Base-by-base conservation (phyloP, 257 asterid genomes). In the Gentiana dahurica region DNA sequence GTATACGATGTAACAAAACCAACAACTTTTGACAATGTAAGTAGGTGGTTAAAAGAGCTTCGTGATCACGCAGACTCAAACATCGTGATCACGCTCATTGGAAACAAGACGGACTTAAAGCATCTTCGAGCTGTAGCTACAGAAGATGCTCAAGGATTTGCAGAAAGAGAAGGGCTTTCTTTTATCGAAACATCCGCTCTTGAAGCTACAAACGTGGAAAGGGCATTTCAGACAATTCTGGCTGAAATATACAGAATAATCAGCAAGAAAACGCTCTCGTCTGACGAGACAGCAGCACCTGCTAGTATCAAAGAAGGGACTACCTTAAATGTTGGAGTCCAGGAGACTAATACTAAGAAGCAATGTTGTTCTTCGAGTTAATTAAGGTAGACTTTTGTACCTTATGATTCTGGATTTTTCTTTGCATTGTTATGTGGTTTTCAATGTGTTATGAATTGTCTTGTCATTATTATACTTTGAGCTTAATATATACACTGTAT, bases 1-100 rank as follows among this genome's bases (percentile, higher is more conserved):
- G 98, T 87, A 55, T 90, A 87, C 36, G 98, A 90, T 61, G 86
- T 75, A 43, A 90, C 98, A 53, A 90, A 90, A 62, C 98, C 96
- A 55, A 84, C 91, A 0, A 84, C 98, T 2, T 90, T 90, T 54
- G 96, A 87, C 57, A 90, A 87, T 32, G 86, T 90, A 45, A 82
- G 87, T 51, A 80, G 98, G 48, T 86, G 98, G 98, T 76, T 90
- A 83, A 90, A 87, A 84, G 98, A 90, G 73, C 83, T 89, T 65
- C 72, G 97, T 71, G 95, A 89, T 73, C 96, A 84, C 15, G 98
- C 98, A 13, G 95, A 90, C 59, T 71, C 95, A 44, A 90, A 86
- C 82, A 87, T 86, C 33, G 89, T 90, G 55, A 87, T 86, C 55
- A 87, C 82, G 94, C 91, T 90, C 61, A 81, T 90, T 45, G 96